Base-by-base conservation (phyloP, 352 stramenopile genomes). In the Phytophthora nicotianae region DNA sequence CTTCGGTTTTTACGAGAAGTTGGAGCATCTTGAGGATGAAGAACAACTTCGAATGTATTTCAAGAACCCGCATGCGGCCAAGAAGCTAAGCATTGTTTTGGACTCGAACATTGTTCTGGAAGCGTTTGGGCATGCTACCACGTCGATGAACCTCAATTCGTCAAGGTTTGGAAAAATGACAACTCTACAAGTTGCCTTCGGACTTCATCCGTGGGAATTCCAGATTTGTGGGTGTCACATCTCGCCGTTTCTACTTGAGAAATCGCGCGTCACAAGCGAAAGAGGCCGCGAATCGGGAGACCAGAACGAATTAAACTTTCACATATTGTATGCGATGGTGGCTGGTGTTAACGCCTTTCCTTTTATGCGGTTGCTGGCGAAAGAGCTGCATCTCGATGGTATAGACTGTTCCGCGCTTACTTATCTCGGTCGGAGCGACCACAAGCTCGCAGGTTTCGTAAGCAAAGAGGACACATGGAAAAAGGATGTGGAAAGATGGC, bases 31-130 rank as follows among this genome's bases (percentile, higher is more conserved):
- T 4, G 82, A 90, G 50, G 84, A 93, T 64, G 81, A 89, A 62
- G 84, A 91, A 49, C 84, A 93, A 50, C 69, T 93, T 23, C 70
- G 82, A 17, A 85, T 93, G 69, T 93, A 91, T 63, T 72, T 91
- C 41, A 83, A 77, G 33, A 93, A 93, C 33, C 82, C 84, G 0
- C 72, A 69, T 49, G 84, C 79, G 13, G 76, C 78, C 11, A 75
- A 74, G 38, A 88, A 89, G 26, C 63, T 90, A 19, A 87, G 76
- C 35, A 76, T 67, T 8, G 74, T 90, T 33, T 50, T 89, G 21
- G 79, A 90, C 55, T 83, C 74, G 13, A 93, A 93, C 23, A 76
- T 90, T 33, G 45, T 93, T n/a, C 66, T 93, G 10, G 84, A 93
- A 67, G 79, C 82, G 3, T 91, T 93, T 68, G 84, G 82, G 0